These are phyloP conservation scores for Fusarium sp. DNA, from an alignment of 2,329 filamentous ascomycete genomes.

Conservation along the genomic window DNA sequence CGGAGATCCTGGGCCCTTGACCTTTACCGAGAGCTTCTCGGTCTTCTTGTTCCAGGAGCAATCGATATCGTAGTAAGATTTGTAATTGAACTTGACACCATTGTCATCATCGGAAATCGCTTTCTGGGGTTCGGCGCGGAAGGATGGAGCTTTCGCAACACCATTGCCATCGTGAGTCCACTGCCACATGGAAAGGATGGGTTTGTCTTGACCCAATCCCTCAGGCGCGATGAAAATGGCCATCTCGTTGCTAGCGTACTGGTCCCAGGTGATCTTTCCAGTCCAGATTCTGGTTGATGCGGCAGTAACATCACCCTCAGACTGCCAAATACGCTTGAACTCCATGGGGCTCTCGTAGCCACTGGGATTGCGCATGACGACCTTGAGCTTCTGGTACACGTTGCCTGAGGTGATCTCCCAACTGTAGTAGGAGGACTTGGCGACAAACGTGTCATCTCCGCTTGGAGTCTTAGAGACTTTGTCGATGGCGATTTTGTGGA, in stretches of 20 bases:
- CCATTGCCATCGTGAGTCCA: neutral
- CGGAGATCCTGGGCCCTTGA: accelerated
- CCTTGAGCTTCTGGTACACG: constrained; percentile 16
- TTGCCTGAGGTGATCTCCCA: constrained; percentile 20
- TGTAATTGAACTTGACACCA: constrained; percentile 17
- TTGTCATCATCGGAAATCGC: neutral
- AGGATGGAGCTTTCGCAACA: constrained; percentile 2
- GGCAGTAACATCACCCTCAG: neutral
- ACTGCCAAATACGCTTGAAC: constrained; percentile 23
- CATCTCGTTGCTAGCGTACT: constrained; percentile 15
- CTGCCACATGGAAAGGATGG: constrained; percentile 29
- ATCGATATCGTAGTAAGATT: constrained; percentile 22
- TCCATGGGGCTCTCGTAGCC: neutral
- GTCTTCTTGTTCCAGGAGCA: constrained; percentile 30
- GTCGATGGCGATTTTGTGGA: constrained; percentile 20
- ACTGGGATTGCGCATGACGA: constrained; percentile 17
- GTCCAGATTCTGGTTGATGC: constrained; percentile 25
- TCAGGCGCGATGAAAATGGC: constrained; percentile 31
- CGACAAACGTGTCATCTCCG: constrained; percentile 13
- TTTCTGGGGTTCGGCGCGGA: constrained; percentile 9
- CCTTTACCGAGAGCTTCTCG: neutral
- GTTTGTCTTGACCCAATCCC: constrained; percentile 28
- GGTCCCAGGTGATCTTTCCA: constrained; percentile 25
- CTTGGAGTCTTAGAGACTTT: constrained; percentile 1
- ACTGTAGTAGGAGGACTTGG: constrained; percentile 9